Evolutionary conservation across 1,139 yeast genomes (phyloP).

Genomic region (Petasospora fabianii): DNA sequence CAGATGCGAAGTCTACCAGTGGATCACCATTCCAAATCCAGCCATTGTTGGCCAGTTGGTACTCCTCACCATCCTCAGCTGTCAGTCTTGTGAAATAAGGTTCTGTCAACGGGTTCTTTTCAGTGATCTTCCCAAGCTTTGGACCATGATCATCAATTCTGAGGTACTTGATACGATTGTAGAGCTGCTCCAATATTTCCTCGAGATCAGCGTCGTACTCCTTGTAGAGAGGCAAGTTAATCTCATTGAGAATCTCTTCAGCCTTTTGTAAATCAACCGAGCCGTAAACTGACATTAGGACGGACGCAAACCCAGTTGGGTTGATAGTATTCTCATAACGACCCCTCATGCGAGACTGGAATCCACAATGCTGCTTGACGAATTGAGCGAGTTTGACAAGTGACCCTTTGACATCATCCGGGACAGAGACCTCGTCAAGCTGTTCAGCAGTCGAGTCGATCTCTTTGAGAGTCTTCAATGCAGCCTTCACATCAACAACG

Average conservation of each 20-base stretch:
- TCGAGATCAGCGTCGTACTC: slow-evolving; percentile 70
- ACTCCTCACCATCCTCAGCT: slow-evolving; percentile 48
- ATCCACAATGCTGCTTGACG: slow-evolving; percentile 39
- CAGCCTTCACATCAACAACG: slow-evolving; percentile 52
- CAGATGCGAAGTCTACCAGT: slow-evolving; percentile 85
- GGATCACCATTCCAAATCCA: slow-evolving; percentile 99
- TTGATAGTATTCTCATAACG: slow-evolving; percentile 55
- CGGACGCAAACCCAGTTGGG: slow-evolving; percentile 44
- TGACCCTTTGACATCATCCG: slow-evolving; percentile 37
- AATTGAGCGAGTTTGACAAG: slow-evolving; percentile 48
- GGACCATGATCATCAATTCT: slow-evolving; percentile 83
- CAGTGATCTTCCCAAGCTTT: slow-evolving; percentile 59
- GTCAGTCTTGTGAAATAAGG: slow-evolving; percentile 79
- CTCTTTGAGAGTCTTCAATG: slow-evolving; percentile 31
- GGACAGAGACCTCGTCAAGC: slow-evolving; percentile 35
- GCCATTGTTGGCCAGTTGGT: slow-evolving; percentile 89
- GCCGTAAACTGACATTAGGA: slow-evolving; percentile 36
- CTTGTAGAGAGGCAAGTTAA: slow-evolving; percentile 70
- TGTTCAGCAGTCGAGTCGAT: slow-evolving; percentile 15
- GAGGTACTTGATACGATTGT: slow-evolving; percentile 69
- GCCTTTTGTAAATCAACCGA: slow-evolving; percentile 42
- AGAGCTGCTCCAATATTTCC: slow-evolving; percentile 63
- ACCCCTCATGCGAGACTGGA: slow-evolving; percentile 34
- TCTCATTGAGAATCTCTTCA: slow-evolving; percentile 60
- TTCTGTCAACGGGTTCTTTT: slow-evolving; percentile 65